These are phyloP conservation scores for Annulohypoxylon truncatum DNA, from an alignment of 2,329 filamentous ascomycete species.

Conservation along the genomic window DNA sequence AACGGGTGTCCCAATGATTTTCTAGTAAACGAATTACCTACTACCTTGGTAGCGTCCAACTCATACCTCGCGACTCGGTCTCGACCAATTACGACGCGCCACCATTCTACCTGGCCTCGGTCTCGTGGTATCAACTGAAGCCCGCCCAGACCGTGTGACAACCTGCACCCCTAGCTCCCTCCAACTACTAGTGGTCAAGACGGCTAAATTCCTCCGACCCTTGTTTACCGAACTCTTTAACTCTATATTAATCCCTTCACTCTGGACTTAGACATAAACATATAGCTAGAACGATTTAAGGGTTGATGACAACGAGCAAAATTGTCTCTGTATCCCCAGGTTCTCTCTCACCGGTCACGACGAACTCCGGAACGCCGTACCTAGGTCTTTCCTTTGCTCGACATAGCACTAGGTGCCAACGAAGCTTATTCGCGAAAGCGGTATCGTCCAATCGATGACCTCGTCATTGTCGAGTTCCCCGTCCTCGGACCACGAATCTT, in stretches of 20 bases:
- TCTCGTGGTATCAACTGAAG: slow-evolving; percentile 27
- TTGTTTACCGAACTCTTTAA: slow-evolving; percentile 14
- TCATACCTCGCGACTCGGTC: slow-evolving; percentile 11
- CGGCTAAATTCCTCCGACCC: slow-evolving; percentile 37
- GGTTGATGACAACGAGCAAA: slow-evolving; percentile 7
- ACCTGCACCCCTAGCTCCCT: neutral
- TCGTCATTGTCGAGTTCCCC: slow-evolving; percentile 52
- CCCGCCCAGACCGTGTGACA: slow-evolving; percentile 38
- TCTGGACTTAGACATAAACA: slow-evolving; percentile 6
- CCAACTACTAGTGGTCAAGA: slow-evolving; percentile 14
- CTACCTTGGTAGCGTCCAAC: slow-evolving; percentile 23
- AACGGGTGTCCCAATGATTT: slow-evolving; percentile 10
- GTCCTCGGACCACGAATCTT: slow-evolving; percentile 45
- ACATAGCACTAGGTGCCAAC: neutral
- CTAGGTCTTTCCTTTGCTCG: neutral
- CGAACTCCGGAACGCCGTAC: neutral
- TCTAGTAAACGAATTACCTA: slow-evolving; percentile 11
- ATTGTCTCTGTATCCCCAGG: neutral
- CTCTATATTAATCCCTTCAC: slow-evolving; percentile 1
- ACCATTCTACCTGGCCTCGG: slow-evolving; percentile 33
- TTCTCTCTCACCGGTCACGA: neutral
- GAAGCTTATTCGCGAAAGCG: slow-evolving; percentile 22
- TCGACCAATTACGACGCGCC: slow-evolving; percentile 38
- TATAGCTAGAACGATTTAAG: slow-evolving; percentile 1
- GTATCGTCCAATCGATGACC: slow-evolving; percentile 50